A percentile compares a stretch with the other conserved stretches of the same genome.
Conservation (phyloP, 371 early-diverging fungal genomes). For the Mortierella sp. region DNA sequence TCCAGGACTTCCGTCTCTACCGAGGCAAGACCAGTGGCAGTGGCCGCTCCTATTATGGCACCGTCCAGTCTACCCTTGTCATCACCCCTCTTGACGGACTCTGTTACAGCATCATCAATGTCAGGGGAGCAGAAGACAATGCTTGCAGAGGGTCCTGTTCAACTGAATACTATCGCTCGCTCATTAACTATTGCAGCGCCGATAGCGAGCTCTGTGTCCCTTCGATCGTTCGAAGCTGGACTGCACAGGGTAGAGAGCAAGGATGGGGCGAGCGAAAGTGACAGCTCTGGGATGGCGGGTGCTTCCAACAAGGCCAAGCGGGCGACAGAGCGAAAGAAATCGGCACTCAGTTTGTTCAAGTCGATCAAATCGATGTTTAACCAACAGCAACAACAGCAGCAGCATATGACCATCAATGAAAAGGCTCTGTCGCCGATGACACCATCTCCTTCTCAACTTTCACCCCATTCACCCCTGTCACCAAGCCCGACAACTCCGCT, state of each 20-base stretch:
- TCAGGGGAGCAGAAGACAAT: too few species aligned
- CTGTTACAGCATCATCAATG: too few species aligned
- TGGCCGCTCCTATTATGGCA: too few species aligned
- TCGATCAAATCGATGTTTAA: slow-evolving; percentile 51
- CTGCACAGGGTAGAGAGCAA: slow-evolving; percentile 42
- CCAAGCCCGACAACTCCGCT: slow-evolving; percentile 18
- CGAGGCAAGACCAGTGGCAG: not conserved
- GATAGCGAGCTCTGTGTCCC: slow-evolving; percentile 21
- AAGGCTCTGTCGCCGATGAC: slow-evolving; percentile 27
- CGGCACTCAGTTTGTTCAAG: slow-evolving; percentile 31
- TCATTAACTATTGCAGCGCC: slow-evolving; percentile 13
- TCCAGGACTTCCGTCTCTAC: slow-evolving; percentile 8
- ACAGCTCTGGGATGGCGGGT: slow-evolving; percentile 32
- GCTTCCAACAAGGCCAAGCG: slow-evolving; percentile 17
- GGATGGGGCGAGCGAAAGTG: slow-evolving; percentile 47
- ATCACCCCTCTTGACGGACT: too few species aligned
- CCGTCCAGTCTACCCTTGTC: too few species aligned
- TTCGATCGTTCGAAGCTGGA: slow-evolving; percentile 33
- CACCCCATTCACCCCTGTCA: slow-evolving; percentile 30
- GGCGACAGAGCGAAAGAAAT: slow-evolving; percentile 31
- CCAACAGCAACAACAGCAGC: slow-evolving; percentile 24
- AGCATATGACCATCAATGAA: slow-evolving; percentile 5
- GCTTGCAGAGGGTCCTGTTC: too few species aligned
- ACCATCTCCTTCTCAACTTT: slow-evolving; percentile 26
- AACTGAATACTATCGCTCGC: not conserved